These are phyloP conservation scores for Cyathus striatus DNA, from an alignment of 768 basidiomycete genomes.

Conservation along the genomic window DNA sequence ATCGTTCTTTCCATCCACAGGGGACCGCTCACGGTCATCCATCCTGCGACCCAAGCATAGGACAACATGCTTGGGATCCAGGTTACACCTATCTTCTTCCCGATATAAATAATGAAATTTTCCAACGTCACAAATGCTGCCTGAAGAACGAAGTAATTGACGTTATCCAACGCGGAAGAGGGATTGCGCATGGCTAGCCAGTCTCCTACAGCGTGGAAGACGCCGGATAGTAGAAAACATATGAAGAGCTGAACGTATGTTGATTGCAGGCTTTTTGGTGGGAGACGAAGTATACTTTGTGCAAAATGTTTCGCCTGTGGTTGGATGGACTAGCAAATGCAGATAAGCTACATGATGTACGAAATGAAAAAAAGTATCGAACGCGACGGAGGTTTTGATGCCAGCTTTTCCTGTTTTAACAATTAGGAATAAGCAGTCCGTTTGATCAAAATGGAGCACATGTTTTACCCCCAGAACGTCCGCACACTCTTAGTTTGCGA, in stretches of 20 bases:
- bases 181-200: background rate
- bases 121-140: slow-evolving; percentile 22
- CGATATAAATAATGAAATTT: slow-evolving; percentile 15
- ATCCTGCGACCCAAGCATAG: background rate
- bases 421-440: background rate
- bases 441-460: background rate
- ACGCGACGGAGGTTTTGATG: slow-evolving; percentile 24
- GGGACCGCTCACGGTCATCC: background rate
- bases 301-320: slow-evolving; percentile 15
- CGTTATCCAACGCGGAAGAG: background rate
- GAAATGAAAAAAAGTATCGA: background rate
- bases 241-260: slow-evolving; percentile 22
- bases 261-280: slow-evolving; percentile 14
- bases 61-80: background rate
- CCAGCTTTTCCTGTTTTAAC: slow-evolving; percentile 17
- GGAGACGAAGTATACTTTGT: slow-evolving; percentile 10
- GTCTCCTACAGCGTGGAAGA: slow-evolving; percentile 15
- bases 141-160: slow-evolving; percentile 21
- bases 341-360: background rate
- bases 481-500: slow-evolving; percentile 23
- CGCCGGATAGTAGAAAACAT: slow-evolving; percentile 23
- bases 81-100: background rate
- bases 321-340: slow-evolving; percentile 12
- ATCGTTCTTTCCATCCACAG: background rate
- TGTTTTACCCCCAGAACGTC: slow-evolving; percentile 27